Base-by-base conservation (phyloP, 768 basidiomycete species). In the Strobilomyces confusus region DNA sequence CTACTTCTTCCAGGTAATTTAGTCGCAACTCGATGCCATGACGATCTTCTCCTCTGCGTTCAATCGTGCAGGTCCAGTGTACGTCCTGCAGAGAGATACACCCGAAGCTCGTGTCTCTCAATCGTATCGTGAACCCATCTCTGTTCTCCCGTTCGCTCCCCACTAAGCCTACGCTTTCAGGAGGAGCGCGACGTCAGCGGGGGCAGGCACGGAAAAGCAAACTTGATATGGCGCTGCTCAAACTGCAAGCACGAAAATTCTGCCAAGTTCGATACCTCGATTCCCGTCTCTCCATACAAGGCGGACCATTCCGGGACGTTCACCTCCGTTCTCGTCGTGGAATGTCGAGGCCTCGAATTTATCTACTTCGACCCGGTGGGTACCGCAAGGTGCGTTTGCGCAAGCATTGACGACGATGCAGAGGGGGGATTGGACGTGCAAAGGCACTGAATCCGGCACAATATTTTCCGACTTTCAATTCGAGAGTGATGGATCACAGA, bases 331-430 rank as follows among this genome's bases (percentile, higher is more conserved):
- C 69, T 92, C 8, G 77, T 78, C 4, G 73, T 95, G 37, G 92
- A 95, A 60, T 95, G 92, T 64, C 80, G 92, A 23, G 93, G 92
- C 5, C 77, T 95, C 17, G 92, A 95, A 65, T 89, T 95, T 56
- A 76, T 75, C 8, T 81, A 70, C 5, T 95, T 95, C 66, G 83
- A 92, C 66, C 87, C 87, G 62, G 91, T 89, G 63, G 47, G 77
- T 61, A 20, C 23, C 34, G 46, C 43, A 37, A n/a, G 29, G 37
- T 23, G 3, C 25, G 33, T 32, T 40, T 33, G 19, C 15, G 19
- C 4, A 29, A 23, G 13, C 19, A 34, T 57, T 49, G 7, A 59
- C 37, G 51, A 34, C 13, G n/a, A 32, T 32, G 9, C 55, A 94
- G 89, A 58, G 36, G 42, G 92, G 92, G 0, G 70, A 61, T 1